Evolutionary conservation across 305 asterid species (phyloP), one percentile per base, ranked within the genome.

Genomic region (Vinca major): DNA sequence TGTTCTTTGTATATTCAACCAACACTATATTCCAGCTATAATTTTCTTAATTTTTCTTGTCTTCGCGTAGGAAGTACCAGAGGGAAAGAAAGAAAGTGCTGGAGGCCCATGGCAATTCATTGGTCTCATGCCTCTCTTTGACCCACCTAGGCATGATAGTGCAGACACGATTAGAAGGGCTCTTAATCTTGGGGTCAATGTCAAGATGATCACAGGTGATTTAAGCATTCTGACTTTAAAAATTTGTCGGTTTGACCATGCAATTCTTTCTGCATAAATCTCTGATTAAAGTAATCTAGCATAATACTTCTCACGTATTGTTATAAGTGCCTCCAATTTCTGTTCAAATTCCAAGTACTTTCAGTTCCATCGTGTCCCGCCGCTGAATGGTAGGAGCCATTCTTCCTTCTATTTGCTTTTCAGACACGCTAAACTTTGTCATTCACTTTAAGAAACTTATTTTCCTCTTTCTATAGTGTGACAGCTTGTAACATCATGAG

Each of bases 121-220:
- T 71, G 85, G 81, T 58, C 81, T 81, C 16, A 72, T 81, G 85
- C 85, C 85, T 63, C 81, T 81, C 39, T 81, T 81, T 71, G 85
- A 81, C 64, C 85, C 85, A 51, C 85, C 85, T 8, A 71, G 83
- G 26, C 85, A 81, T 37, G 85, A 81, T 71, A 81, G 83, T 75
- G 85, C 85, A 39, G 85, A 81, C 75, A 81, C 85, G 16, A 81
- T 81, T 49, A 73, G 85, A 57, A 78, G 83, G 74, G 85, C 85
- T 77, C 63, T 81, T 53, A 81, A 81, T 76, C 85, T 81, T 71
- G 85, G 85, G 71, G 85, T 78, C 21, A 78, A 81, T 76, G 85
- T 81, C 62, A 81, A 81, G 69, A 81, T 81, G 85, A 81, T 81
- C 69, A 81, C 85, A 73, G 85, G 85, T 78, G 54, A 21, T 50